A percentile compares a stretch with the other conserved stretches of the same genome.
phyloP scores from a whole-genome alignment of 1,284 basidiomycete genomes.

The Laetiporus sulphureus region DNA sequence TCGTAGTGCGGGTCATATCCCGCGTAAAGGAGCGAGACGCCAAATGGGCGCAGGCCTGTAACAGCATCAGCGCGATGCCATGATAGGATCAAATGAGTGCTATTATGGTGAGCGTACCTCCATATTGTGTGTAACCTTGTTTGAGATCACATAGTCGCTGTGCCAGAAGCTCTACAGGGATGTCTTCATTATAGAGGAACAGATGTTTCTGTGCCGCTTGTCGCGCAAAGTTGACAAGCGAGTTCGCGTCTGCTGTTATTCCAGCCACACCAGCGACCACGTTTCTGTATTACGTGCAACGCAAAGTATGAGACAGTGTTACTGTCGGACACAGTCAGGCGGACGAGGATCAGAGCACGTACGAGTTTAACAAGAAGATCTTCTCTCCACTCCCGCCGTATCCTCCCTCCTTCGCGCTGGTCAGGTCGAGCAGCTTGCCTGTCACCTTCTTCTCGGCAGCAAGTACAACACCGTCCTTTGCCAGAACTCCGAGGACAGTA shows the following conservation, averaged over 20 bases:
- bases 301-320: neutral
- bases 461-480: conserved; percentile 94
- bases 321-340: neutral
- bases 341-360: conserved; percentile 31
- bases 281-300: conserved; percentile 52
- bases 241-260: conserved; percentile 96
- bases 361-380: conserved; percentile 92
- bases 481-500: conserved; percentile 91
- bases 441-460: conserved; percentile 99
- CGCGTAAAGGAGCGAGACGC: conserved; percentile 94
- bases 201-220: conserved; percentile 88
- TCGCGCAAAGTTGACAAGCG: conserved; percentile 92
- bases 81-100: neutral
- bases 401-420: conserved; percentile 78
- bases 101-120: conserved; percentile 51
- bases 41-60: conserved; percentile 91
- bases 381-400: conserved; percentile 96
- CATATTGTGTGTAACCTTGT: conserved; percentile 97
- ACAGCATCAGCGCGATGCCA: neutral
- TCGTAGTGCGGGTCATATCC: conserved; percentile 94
- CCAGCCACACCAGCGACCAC: conserved; percentile 94
- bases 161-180: conserved; percentile 94
- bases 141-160: conserved; percentile 96
- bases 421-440: conserved; percentile 91
- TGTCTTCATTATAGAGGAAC: conserved; percentile 91